These are phyloP conservation scores for Blastomyces parvus DNA, from an alignment of 2,329 filamentous ascomycete genomes.

Conservation along the genomic window DNA sequence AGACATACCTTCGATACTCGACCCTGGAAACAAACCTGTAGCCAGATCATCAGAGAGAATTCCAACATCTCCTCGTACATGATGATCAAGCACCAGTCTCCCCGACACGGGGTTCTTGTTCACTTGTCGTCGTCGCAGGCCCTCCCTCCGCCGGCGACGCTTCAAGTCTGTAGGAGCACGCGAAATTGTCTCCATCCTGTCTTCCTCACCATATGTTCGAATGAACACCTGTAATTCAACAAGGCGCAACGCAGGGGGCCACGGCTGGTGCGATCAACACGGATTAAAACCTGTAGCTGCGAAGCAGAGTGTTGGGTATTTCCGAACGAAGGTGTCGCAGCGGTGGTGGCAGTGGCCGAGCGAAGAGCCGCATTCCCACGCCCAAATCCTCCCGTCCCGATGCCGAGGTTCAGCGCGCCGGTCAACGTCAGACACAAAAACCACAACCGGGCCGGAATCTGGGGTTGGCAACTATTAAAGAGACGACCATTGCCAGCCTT, in stretches of 20 bases:
- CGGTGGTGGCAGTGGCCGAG: slow-evolving; percentile 17
- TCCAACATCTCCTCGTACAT: slow-evolving; percentile 74
- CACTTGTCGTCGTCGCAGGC: slow-evolving; percentile 31
- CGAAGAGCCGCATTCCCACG: background rate
- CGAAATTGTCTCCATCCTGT: slow-evolving; percentile 37
- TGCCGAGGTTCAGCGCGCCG: slow-evolving; percentile 26
- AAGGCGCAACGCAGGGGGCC: background rate
- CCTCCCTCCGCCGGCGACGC: slow-evolving; percentile 41
- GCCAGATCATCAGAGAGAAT: slow-evolving; percentile 81
- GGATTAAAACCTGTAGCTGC: too few relatives aligned
- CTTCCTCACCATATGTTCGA: slow-evolving; percentile 8
- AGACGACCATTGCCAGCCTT: background rate
- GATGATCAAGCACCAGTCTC: slow-evolving; percentile 73
- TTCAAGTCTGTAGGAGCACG: slow-evolving; percentile 39
- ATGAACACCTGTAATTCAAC: background rate
- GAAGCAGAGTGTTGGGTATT: background rate
- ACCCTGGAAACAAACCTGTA: slow-evolving; percentile 61
- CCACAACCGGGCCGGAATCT: background rate
- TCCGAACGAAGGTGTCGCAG: background rate
- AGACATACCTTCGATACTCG: slow-evolving; percentile 42
- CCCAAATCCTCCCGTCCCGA: slow-evolving; percentile 23
- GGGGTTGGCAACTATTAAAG: background rate
- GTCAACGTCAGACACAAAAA: background rate
- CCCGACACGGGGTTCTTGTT: slow-evolving; percentile 65
- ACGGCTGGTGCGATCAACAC: background rate